These are phyloP conservation scores for Ascochyta pisi DNA, from an alignment of 2,329 filamentous ascomycete species.

Conservation along the genomic window DNA sequence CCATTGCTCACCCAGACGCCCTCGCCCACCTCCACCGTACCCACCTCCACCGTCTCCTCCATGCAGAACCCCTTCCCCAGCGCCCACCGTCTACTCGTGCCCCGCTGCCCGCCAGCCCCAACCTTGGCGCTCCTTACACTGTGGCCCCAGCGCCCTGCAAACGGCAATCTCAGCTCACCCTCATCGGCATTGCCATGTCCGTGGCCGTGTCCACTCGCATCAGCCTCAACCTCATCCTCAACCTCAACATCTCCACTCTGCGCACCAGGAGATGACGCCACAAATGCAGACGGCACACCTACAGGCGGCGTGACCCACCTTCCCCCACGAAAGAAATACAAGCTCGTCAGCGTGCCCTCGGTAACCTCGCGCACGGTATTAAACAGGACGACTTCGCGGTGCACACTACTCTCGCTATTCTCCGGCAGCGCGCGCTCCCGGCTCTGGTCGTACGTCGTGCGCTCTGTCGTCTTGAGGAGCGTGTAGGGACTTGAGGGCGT, in stretches of 20 bases:
- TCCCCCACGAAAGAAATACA: constrained; percentile 77
- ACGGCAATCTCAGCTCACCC: constrained; percentile 44
- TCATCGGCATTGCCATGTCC: constrained; percentile 31
- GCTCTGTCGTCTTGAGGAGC: constrained; percentile 82
- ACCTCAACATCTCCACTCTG: neutral
- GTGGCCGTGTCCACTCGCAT: neutral
- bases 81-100: constrained; percentile 85
- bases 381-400: constrained; percentile 77
- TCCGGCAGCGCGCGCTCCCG: constrained; percentile 66
- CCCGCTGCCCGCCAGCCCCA: constrained; percentile 80
- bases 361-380: constrained; percentile 73
- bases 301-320: constrained; percentile 80
- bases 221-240: neutral
- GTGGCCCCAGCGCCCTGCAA: constrained; percentile 49
- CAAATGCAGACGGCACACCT: constrained; percentile 42
- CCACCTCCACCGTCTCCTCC: constrained; percentile 67
- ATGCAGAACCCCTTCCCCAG: constrained; percentile 70
- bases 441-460: constrained; percentile 74
- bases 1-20: constrained; percentile 90
- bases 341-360: constrained; percentile 83
- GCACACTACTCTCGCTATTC: constrained; percentile 27
- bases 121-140: constrained; percentile 52
- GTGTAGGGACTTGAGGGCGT: constrained; percentile 71
- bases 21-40: constrained; percentile 73
- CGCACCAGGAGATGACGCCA: neutral